phyloP scores from a whole-genome alignment of 2,329 filamentous ascomycete species.

The Microdochium paspali region DNA sequence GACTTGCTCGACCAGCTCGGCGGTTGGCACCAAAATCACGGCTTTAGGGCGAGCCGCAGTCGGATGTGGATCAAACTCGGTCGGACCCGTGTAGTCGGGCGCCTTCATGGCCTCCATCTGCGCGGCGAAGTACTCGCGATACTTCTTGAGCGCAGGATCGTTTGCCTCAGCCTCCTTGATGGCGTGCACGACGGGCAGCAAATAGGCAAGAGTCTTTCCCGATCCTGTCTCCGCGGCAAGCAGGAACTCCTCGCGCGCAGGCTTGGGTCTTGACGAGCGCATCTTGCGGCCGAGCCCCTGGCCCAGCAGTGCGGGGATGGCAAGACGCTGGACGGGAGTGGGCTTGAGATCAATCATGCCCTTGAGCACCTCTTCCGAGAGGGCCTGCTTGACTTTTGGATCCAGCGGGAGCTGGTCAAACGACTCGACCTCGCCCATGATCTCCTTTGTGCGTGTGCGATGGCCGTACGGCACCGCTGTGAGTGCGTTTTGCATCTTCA shows the following conservation, averaged over 20 bases:
- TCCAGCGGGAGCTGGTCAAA: slow-evolving; percentile 78
- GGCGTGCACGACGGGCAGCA: slow-evolving; percentile 76
- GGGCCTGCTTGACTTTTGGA: slow-evolving; percentile 59
- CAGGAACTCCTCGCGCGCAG: slow-evolving; percentile 51
- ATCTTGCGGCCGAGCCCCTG: slow-evolving; percentile 30
- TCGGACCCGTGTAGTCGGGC: slow-evolving; percentile 47
- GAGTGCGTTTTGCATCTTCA: slow-evolving; percentile 88
- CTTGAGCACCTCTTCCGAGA: slow-evolving; percentile 64
- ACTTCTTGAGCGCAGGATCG: slow-evolving; percentile 49
- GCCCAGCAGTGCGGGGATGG: slow-evolving; percentile 72
- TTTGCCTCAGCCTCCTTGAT: slow-evolving; percentile 66
- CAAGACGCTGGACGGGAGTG: slow-evolving; percentile 81
- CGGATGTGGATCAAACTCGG: slow-evolving; percentile 59
- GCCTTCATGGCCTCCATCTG: slow-evolving; percentile 47
- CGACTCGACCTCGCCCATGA: slow-evolving; percentile 54
- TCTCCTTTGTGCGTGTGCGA: slow-evolving; percentile 28
- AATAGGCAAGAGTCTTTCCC: slow-evolving; percentile 90
- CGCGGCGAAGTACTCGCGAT: slow-evolving; percentile 43
- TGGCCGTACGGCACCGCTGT: slow-evolving; percentile 68
- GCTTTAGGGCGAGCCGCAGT: slow-evolving; percentile 72
- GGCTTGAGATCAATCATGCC: slow-evolving; percentile 68
- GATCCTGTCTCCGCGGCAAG: slow-evolving; percentile 94
- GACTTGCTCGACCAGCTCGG: slow-evolving; percentile 86
- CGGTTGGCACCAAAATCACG: slow-evolving; percentile 82
- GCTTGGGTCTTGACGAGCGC: slow-evolving; percentile 16